These are phyloP conservation scores for Simplicillium sp. DNA, from an alignment of 2,329 filamentous ascomycete species.

Conservation along the genomic window DNA sequence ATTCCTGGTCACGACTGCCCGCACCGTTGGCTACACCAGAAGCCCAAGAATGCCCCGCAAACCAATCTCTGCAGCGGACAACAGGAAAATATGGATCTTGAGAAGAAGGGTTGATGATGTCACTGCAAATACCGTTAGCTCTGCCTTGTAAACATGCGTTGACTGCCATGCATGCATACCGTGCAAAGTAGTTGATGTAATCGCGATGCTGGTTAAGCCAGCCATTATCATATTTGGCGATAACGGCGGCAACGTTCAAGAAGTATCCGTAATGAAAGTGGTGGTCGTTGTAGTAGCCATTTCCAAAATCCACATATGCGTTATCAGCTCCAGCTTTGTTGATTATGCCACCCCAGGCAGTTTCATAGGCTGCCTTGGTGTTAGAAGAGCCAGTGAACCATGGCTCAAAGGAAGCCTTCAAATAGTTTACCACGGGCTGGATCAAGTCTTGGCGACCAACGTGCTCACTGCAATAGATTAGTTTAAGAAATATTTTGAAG, in stretches of 20 bases:
- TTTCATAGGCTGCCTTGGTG: slow-evolving; percentile 13
- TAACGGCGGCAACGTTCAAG: slow-evolving; percentile 14
- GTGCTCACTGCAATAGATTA: slow-evolving; percentile 8
- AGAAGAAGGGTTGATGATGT: slow-evolving; percentile 15
- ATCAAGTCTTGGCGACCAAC: slow-evolving; percentile 12
- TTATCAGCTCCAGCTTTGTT: slow-evolving; percentile 12
- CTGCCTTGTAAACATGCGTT: background rate
- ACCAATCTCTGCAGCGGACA: slow-evolving; percentile 17
- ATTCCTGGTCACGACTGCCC: slow-evolving; percentile 17
- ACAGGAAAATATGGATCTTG: slow-evolving; percentile 16
- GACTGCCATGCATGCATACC: slow-evolving; percentile 2
- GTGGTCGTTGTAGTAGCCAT: slow-evolving; percentile 18
- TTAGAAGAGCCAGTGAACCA: slow-evolving; percentile 12
- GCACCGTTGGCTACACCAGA: slow-evolving; percentile 15
- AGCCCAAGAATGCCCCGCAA: slow-evolving; percentile 17
- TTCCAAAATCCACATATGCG: slow-evolving; percentile 15
- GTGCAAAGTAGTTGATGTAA: slow-evolving; percentile 15
- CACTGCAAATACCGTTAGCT: slow-evolving; percentile 5
- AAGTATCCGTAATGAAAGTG: slow-evolving; percentile 20
- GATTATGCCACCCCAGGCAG: slow-evolving; percentile 14
- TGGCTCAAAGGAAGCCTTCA: slow-evolving; percentile 12
- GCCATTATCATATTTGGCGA: slow-evolving; percentile 12
- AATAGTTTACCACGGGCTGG: slow-evolving; percentile 10
- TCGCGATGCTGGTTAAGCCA: slow-evolving; percentile 14
- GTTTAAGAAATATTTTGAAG: background rate